Conservation (phyloP, 163 green algal species). For the Chloroidium sp. region DNA sequence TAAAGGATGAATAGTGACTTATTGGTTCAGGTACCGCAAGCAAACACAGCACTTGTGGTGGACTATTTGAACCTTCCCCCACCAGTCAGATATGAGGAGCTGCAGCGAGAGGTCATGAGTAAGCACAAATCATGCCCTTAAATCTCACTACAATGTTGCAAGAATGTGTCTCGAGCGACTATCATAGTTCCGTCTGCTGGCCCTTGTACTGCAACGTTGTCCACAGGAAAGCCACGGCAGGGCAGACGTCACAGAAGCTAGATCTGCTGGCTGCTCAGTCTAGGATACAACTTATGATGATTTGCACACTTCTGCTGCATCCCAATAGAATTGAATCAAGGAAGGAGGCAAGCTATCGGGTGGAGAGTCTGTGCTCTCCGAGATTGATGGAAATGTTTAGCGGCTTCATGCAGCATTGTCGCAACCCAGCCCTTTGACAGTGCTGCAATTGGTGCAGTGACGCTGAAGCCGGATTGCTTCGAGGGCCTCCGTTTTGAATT, state of each 20-base stretch:
- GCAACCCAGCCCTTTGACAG: neutral
- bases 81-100: constrained; percentile 87
- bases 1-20: no score
- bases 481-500: constrained; percentile 96
- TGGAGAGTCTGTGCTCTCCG: neutral
- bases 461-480: constrained; percentile 92
- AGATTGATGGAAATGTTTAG: neutral
- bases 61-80: constrained; percentile 73
- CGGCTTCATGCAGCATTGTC: neutral
- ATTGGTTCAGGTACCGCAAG: neutral
- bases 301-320: no score
- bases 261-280: no score
- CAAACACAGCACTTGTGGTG: constrained; percentile 2
- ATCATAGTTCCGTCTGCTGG: no score
- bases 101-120: constrained; percentile 80
- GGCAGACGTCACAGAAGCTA: no score
- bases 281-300: no score
- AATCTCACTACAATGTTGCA: neutral
- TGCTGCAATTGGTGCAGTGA: constrained; percentile 51
- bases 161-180: neutral
- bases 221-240: no score
- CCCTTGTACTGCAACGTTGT: no score
- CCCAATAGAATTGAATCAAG: neutral
- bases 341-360: neutral
- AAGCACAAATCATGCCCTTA: neutral